These are phyloP conservation scores for Aphanomyces stellatus DNA, from an alignment of 352 stramenopile genomes.

Conservation along the genomic window DNA sequence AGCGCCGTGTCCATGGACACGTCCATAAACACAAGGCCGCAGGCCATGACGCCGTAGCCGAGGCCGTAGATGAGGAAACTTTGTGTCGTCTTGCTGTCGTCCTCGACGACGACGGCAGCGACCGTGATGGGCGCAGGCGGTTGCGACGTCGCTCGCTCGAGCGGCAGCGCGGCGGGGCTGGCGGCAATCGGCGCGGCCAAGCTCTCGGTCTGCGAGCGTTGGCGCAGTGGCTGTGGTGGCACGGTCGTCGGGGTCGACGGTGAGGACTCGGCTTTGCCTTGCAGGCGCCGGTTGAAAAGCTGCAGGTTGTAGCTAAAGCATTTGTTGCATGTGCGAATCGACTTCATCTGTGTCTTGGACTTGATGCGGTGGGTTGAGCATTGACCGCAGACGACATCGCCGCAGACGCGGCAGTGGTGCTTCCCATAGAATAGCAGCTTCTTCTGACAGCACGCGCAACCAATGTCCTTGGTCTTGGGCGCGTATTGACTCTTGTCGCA, in stretches of 20 bases:
- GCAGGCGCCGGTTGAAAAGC: slow-evolving; percentile 13
- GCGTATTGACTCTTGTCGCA: slow-evolving; percentile 70
- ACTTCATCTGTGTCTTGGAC: slow-evolving; percentile 62
- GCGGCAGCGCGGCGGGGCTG: background rate
- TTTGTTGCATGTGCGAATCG: slow-evolving; percentile 63
- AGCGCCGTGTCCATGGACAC: slow-evolving; percentile 8
- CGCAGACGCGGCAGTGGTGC: slow-evolving; percentile 71
- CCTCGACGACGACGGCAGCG: background rate
- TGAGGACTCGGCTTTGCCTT: background rate
- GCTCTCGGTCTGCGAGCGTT: background rate
- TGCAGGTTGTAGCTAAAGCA: slow-evolving; percentile 54
- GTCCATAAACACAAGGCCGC: background rate
- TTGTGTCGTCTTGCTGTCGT: background rate
- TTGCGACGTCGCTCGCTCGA: background rate
- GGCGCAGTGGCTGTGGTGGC: background rate
- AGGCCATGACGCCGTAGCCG: background rate
- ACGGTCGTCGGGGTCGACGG: background rate
- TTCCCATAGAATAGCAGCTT: slow-evolving; percentile 58
- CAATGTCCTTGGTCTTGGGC: slow-evolving; percentile 52
- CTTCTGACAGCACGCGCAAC: slow-evolving; percentile 56
- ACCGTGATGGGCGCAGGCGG: background rate
- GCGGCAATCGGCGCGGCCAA: background rate
- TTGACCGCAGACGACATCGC: slow-evolving; percentile 59
- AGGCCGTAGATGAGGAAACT: background rate
- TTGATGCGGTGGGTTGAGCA: slow-evolving; percentile 69